Base-by-base conservation (phyloP, 2,329 filamentous ascomycete species). In the Orbilia oligospora region DNA sequence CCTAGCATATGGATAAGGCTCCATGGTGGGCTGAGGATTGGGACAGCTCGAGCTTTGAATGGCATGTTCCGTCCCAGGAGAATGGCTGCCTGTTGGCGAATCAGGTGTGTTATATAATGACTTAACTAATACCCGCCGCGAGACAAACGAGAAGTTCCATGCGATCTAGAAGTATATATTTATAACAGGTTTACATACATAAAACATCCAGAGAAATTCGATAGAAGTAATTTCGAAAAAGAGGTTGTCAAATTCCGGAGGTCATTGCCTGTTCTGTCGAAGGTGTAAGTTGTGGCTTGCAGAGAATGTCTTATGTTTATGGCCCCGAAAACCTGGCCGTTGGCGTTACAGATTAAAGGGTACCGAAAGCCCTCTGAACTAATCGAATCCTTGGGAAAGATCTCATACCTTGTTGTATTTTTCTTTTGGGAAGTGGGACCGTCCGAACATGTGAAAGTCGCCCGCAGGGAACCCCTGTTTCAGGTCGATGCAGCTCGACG, bases 391-490 rank as follows among this genome's bases (percentile, higher is more conserved):
- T 56, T 38, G 53, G 14, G 36, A n/a, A 30, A 30, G 36, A 44
- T 18, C 16, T 16, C 12, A 12, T 8, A 9, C 5, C 18, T 38
- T 61, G 56, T 61, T 61, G 56, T 1, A 61, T 61, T 61, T 61
- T 61, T 20, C 33, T 61, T 61, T 58, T 58, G 14, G 56, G 56
- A 30, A 58, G 30, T 56, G n/a, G 53, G 33, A 16, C 44, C n/a
- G 20, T 24, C 48, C 38, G 18, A 44, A 24, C 56, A 61, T 61
- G 56, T 61, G 56, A 61, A 41, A 44, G 27, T n/a, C 24, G 33
- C 56, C 56, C 22, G 36, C 36, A 24, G 56, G 18, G 20, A 61
- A 44, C 56, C 56, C 56, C 56, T 61, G 56, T 61, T 61, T 61
- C 56, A 61, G 20, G 20, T 36, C 12, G 1, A 58, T 20, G 53